Evolutionary conservation across 768 basidiomycete genomes (phyloP).

Genomic region (Suillus subaureus): DNA sequence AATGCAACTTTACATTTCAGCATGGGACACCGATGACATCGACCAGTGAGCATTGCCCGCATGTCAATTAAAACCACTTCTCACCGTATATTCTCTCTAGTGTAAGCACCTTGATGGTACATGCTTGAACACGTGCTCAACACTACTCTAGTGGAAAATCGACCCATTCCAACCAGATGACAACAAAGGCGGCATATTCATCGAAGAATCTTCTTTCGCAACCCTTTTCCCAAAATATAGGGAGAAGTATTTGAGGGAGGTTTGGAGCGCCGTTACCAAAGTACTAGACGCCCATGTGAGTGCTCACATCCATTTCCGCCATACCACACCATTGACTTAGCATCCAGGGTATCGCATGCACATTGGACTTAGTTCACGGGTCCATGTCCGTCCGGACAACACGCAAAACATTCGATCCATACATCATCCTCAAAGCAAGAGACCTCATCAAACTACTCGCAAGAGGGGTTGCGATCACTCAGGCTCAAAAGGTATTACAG

Average conservation of each 20-base stretch:
- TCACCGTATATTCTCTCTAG: slow-evolving; percentile 32
- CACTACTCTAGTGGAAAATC: slow-evolving; percentile 74
- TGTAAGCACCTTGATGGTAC: slow-evolving; percentile 44
- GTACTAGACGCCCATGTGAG: slow-evolving; percentile 79
- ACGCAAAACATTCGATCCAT: slow-evolving; percentile 96
- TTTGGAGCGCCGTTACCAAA: slow-evolving; percentile 89
- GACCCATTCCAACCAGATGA: slow-evolving; percentile 74
- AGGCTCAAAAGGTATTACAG: slow-evolving; percentile 88
- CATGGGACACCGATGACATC: slow-evolving; percentile 99
- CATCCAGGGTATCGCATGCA: slow-evolving; percentile 81
- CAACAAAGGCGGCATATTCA: slow-evolving; percentile 82
- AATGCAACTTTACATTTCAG: slow-evolving; percentile 44
- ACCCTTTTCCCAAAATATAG: slow-evolving; percentile 98
- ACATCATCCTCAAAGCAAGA: slow-evolving; percentile 92
- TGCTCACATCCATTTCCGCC: slow-evolving; percentile 21
- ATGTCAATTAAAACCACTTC: slow-evolving; percentile 10
- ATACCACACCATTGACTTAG: slow-evolving; percentile 6
- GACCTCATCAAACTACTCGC: slow-evolving; percentile 96
- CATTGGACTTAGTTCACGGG: slow-evolving; percentile 93
- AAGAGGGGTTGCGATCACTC: slow-evolving; percentile 81
- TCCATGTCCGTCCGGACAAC: slow-evolving; percentile 98
- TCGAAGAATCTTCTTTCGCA: slow-evolving; percentile 97
- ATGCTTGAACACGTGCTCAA: slow-evolving; percentile 18
- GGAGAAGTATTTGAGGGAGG: slow-evolving; percentile 93
- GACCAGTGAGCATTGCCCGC: slow-evolving; percentile 77